Base-by-base conservation (phyloP, 257 asterid species). In the Plantago elongata region DNA sequence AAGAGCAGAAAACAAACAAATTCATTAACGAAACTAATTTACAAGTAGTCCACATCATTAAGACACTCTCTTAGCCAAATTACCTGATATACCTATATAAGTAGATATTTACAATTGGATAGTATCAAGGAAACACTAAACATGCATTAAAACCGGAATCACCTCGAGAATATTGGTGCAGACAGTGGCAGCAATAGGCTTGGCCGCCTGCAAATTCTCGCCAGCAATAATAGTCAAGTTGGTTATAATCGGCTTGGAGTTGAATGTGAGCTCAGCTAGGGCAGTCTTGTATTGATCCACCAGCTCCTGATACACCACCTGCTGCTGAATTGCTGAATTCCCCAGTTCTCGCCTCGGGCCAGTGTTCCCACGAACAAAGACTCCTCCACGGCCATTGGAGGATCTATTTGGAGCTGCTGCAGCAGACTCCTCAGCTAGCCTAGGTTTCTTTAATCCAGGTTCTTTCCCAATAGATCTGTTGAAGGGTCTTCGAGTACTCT, bases 141-240 rank as follows among this genome's bases (percentile, higher is more conserved):
- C 8, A 34, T 7, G 40, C 4, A 34, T 34, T 34, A 72, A 71
- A 80, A 57, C 81, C 59, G 47, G 64, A 79, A 69, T 93, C 97
- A 93, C 99, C 99, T 93, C 99, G 49, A 93, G 64, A 47, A 89
- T 89, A 77, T 93, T 79, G 69, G 75, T 54, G 68, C 95, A 93
- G 73, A 93, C 71, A 50, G 87, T 69, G 40, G 81, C 83, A 17
- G 95, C 94, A 51, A 93, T 79, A 40, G 93, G 90, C 82, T 93
- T 93, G 16, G 99, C 92, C 11, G 96, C 96, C 27, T 77, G 82
- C 64, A 81, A 63, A 85, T 85, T 89, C 89, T 93, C 99, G 17
- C 99, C 99, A 1, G 99, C 99, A 40, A 93, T 93, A 57, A 93
- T 93, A 14, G 99, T 89, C 82, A 93, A 75, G 73, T 93, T 93